phyloP scores from a whole-genome alignment of 75 land plant genomes.

The Sequoiadendron giganteum region DNA sequence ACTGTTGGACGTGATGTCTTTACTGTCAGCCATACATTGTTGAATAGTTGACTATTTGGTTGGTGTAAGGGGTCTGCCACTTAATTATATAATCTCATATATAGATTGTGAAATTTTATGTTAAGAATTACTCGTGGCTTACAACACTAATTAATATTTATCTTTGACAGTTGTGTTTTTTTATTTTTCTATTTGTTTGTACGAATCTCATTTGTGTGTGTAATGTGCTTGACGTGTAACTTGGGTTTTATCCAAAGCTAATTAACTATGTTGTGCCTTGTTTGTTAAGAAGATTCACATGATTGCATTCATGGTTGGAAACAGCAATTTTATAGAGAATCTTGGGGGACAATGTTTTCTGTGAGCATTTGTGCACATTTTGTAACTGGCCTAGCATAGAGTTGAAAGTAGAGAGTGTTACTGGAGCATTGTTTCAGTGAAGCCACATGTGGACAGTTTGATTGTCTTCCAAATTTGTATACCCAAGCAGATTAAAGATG shows the following conservation, averaged over 20 bases:
- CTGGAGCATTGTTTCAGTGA: not conserved
- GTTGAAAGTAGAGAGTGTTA: not conserved
- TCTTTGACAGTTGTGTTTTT: not conserved
- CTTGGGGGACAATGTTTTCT: not conserved
- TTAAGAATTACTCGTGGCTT: not conserved
- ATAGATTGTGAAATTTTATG: not conserved
- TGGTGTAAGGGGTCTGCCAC: not conserved
- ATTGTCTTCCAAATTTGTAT: not conserved
- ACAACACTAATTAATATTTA: not conserved
- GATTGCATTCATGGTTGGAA: not conserved
- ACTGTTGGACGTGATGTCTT: not conserved
- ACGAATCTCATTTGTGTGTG: not conserved
- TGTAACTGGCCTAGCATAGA: not conserved
- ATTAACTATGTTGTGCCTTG: not conserved
- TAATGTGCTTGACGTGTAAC: not conserved
- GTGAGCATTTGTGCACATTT: not conserved
- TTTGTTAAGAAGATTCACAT: not conserved
- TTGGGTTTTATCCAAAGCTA: not conserved
- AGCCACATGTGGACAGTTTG: not conserved
- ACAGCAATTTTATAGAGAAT: not conserved
- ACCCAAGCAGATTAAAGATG: not conserved
- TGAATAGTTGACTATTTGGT: not conserved
- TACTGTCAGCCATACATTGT: not conserved
- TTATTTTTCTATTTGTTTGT: not conserved
- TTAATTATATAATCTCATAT: not conserved